Evolutionary conservation across 306 rosid species (phyloP), one percentile per base, ranked within the genome.

Genomic region (Vigna hirtella): DNA sequence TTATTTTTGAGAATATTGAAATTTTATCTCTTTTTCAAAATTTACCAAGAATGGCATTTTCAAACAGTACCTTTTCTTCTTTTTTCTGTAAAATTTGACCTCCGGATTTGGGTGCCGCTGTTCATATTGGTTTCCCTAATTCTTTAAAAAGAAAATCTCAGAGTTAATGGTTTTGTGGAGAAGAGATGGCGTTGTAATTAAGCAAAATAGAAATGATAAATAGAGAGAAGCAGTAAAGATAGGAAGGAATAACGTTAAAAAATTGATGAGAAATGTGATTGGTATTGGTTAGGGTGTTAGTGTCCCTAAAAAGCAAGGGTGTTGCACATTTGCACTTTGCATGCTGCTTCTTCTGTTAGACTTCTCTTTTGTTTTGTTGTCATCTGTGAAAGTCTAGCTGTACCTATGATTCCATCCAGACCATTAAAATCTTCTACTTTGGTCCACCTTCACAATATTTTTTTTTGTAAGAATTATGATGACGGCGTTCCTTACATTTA

Each of bases 381-480:
- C 66, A 11, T 51, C 68, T 20, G 24, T 15, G 12, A 8, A 5
- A 15, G 14, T 70, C 61, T 51, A 75, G 59, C 81, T 81, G 77
- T 81, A 15, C 12, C 77, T 51, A 53, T 49, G 9, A 56, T 66
- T 47, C 45, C 71, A 2, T 81, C 74, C 57, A 59, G 30, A 26
- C 77, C 81, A 70, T 75, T 76, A 74, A 81, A 57, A 58, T 48
- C 47, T 20, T 81, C 12, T 9, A 2, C 20, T 6, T 13, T 52
- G 83, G 52, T 63, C 76, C 79, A 48, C 52, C 66, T 15, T 57
- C 26, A 6, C 2, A 20, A 20, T 20, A n/a, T 20, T 20, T 20
- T 20, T 20, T 20, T 20, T 20, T 20, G 22, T 20, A 20, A 20
- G 1, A 26, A 26, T 26, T 26, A 26, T 26, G 2, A 26, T 26